These are phyloP conservation scores for Akanthomyces uredinophilus DNA, from an alignment of 2,329 filamentous ascomycete genomes.

Conservation along the genomic window DNA sequence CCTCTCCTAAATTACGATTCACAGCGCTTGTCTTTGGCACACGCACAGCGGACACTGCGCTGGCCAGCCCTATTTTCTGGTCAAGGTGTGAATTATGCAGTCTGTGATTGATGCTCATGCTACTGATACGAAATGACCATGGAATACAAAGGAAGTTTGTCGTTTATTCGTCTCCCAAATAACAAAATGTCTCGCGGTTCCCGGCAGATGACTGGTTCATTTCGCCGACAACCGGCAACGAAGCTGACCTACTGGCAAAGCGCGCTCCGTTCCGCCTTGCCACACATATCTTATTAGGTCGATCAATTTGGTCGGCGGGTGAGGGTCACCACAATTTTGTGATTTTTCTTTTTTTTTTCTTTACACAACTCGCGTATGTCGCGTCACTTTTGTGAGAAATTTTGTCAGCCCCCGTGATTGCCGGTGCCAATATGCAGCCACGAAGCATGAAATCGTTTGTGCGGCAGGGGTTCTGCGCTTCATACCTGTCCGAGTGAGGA, in stretches of 20 bases:
- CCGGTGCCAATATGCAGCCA: background rate
- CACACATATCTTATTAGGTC: constrained; percentile 9
- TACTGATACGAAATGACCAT: background rate
- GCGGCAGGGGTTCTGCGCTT: background rate
- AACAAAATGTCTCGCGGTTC: constrained; percentile 9
- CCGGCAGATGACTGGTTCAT: constrained; percentile 16
- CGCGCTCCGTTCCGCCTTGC: constrained; percentile 9
- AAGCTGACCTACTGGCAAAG: constrained; percentile 14
- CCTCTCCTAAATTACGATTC: background rate
- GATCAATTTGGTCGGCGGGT: constrained; percentile 10
- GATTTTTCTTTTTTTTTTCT: constrained; percentile 4
- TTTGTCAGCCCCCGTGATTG: constrained; percentile 6
- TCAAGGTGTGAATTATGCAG: constrained; percentile 1
- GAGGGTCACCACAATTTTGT: constrained; percentile 13
- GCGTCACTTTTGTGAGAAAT: constrained; percentile 4
- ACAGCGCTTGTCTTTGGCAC: constrained; percentile 5
- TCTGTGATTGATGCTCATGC: constrained; percentile 11
- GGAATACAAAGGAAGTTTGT: background rate
- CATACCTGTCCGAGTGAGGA: constrained; percentile 30
- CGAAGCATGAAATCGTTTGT: background rate
- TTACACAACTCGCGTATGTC: background rate
- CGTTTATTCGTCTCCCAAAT: background rate
- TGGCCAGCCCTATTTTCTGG: background rate
- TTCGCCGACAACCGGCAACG: constrained; percentile 11
- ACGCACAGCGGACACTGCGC: background rate